Evolutionary conservation across 164 flowering plant species (phyloP), one percentile per base, ranked within the genome.

Genomic region (Umbellularia californica): DNA sequence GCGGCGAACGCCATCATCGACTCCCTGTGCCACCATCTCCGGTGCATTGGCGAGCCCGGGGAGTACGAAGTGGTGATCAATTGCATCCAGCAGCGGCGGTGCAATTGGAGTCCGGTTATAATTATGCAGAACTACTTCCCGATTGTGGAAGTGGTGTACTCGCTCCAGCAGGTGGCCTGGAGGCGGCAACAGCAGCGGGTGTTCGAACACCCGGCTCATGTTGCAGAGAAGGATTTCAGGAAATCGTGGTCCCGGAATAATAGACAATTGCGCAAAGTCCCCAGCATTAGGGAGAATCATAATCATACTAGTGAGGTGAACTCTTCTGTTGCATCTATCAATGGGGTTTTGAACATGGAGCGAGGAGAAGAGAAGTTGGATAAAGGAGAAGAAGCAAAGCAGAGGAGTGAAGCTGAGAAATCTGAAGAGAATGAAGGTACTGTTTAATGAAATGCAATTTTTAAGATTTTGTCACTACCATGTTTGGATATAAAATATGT

Each of bases 1-100:
- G 98, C 98, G 4, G 91, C 98, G 3, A 93, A 93, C 70, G 98
- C 97, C 19, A 93, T 93, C 0, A 90, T 93, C 2, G 98, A 93
- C 76, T 75, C 87, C 0, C 80, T 91, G 9, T 89, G 92, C 73
- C 85, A 91, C 24, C 98, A 93, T 81, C 72, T 93, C 71, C 79
- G 84, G 58, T 62, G 75, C 1, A 77, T 85, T 7, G 88, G 95
- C 0, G 93, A 90, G 28, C 88, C 88, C 0, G 90, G 93, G 20
- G 98, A 93, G 82, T 91, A 93, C 68, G 97, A 93, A 70, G 70
- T 68, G 12, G 93, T 85, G 3, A 50, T 88, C 12, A 85, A 84
- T 41, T 70, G 74, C 74, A 83, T 93, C 20, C 92, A 91, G 77
- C 95, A 91, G 83, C 78, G 98, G 85, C 78, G 98, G 74, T 85